Conservation (phyloP, 352 stramenopile genomes). For the Pythium rhizo-oryzae region DNA sequence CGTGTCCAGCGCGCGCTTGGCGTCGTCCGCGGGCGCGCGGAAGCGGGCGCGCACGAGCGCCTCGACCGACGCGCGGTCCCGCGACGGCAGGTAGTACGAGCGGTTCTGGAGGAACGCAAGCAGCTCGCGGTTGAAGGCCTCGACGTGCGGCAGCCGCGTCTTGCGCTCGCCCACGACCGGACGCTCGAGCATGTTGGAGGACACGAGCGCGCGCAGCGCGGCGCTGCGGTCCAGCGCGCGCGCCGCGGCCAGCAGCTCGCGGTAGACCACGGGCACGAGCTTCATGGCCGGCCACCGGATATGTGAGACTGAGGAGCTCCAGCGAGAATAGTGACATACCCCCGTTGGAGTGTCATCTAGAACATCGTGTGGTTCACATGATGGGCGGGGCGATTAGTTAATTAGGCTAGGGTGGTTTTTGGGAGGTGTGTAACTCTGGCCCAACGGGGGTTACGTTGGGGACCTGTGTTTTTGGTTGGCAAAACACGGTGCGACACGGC, state of each 20-base stretch:
- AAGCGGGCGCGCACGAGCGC: constrained; percentile 60
- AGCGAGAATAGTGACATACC: background rate
- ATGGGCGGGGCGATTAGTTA: no score
- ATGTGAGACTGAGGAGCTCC: no score
- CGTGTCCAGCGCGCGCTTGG: constrained; percentile 44
- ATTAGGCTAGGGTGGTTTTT: no score
- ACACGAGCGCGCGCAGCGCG: constrained; percentile 63
- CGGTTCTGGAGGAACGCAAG: constrained; percentile 50
- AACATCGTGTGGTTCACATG: no score
- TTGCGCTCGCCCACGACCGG: constrained; percentile 31
- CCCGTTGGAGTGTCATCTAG: background rate
- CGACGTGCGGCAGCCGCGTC: constrained; percentile 51
- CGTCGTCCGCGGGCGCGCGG: constrained; percentile 21
- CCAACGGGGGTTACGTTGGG: background rate
- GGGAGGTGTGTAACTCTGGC: no score
- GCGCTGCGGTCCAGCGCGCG: constrained; percentile 60
- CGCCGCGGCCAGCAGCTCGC: constrained; percentile 60
- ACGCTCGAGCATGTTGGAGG: constrained; percentile 57
- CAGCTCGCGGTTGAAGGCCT: constrained; percentile 63
- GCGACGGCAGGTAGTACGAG: constrained; percentile 72
- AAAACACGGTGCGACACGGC: background rate
- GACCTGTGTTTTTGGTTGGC: background rate
- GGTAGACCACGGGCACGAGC: constrained; percentile 61
- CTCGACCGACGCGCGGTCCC: constrained; percentile 33
- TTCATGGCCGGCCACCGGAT: constrained; percentile 36